phyloP scores from a whole-genome alignment of 2,329 filamentous ascomycete species.

The Aspergillus sp. region DNA sequence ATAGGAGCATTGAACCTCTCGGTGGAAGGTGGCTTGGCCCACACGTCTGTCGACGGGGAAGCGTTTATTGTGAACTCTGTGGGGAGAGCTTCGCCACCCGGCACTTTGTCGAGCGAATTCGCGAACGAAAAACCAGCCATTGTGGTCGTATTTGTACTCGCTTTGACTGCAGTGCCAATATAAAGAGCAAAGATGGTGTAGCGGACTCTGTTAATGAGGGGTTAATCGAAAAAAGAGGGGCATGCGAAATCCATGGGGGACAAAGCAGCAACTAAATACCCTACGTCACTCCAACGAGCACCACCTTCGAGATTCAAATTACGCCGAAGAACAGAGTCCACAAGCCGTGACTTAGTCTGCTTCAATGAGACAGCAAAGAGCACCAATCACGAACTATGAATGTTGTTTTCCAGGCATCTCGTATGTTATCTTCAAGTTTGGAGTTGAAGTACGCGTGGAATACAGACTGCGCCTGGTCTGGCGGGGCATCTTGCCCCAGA shows the following conservation, averaged over 20 bases:
- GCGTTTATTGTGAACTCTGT: constrained; percentile 56
- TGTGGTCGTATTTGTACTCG: constrained; percentile 3
- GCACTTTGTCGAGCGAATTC: constrained; percentile 33
- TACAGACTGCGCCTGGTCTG: background rate
- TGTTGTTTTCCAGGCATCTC: background rate
- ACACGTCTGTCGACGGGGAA: constrained; percentile 67
- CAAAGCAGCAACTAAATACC: constrained; percentile 2
- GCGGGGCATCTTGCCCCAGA: background rate
- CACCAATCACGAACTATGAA: background rate
- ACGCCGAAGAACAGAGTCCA: constrained; percentile 7
- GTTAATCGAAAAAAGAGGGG: background rate
- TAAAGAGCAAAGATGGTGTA: background rate
- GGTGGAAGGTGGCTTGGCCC: constrained; percentile 70
- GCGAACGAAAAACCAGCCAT: constrained; percentile 36
- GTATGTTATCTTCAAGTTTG: background rate
- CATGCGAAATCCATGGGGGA: background rate
- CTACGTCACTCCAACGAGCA: constrained; percentile 5
- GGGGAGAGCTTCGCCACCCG: constrained; percentile 28
- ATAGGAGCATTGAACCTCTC: constrained; percentile 61
- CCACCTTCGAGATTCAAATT: constrained; percentile 4
- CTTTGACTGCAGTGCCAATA: background rate
- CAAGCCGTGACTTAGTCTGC: background rate
- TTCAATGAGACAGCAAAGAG: constrained; percentile 4
- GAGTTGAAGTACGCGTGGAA: background rate
- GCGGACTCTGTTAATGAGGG: background rate